Evolutionary conservation across 768 basidiomycete species (phyloP), one percentile per base, ranked within the genome.

Genomic region (Lentinula sp.): DNA sequence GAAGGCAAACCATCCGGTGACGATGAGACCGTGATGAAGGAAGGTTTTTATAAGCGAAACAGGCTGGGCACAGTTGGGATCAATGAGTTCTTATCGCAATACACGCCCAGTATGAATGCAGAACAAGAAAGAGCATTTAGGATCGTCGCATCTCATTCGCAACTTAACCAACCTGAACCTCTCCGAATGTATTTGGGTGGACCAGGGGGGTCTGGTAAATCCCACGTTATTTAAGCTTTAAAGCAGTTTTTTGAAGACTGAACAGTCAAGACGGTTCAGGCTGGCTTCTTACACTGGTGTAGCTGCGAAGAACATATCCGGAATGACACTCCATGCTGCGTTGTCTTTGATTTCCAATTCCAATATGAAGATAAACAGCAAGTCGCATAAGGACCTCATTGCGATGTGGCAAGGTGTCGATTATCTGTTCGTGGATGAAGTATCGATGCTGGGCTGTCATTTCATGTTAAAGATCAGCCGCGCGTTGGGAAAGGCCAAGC

Each of bases 401-500:
- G 32, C 36, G 10, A 55, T 55, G 54, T 55, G 54, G 54, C 5
- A 55, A 39, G 54, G 54, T 39, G 54, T 55, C 37, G 54, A 55
- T 23, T 55, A 55, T 39, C 20, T 55, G 32, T 55, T 55, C 20
- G n/a, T 55, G 4, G 54, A 55, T 28, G 54, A 55, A 42, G 54
- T 55, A 4, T 55, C 54, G 8, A 55, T 55, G 54, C 4, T 55
- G 6, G 54, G 54, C 13, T 64, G 66, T 12, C 39, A 56, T 8
- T 59, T 71, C 1, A 12, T 72, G 20, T 61, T 36, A 4, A 45
- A 65, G 1, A 57, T 73, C 28, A 64, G 65, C 28, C 37, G 66
- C 37, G 68, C 69, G 0, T 43, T 72, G 7, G 28, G 51, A 0
- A 60, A 66, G 6, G 67, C 65, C 0, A 70, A 68, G 41, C 68